phyloP scores from a whole-genome alignment of 2,329 filamentous ascomycete genomes.

The Fusarium caatingaense region DNA sequence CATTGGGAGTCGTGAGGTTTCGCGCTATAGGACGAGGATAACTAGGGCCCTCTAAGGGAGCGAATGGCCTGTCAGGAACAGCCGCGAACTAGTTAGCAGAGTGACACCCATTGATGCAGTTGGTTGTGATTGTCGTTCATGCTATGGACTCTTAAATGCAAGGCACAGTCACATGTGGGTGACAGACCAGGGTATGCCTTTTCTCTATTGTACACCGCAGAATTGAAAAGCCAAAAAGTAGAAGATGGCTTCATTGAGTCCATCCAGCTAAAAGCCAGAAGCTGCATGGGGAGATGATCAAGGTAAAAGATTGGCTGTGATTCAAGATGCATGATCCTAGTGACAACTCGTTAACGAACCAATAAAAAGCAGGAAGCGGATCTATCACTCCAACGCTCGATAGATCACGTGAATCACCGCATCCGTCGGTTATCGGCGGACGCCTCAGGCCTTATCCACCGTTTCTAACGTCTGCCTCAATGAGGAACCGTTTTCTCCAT shows the following conservation, averaged over 20 bases:
- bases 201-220: conserved; percentile 13
- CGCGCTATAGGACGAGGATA: conserved; percentile 35
- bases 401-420: conserved; percentile 33
- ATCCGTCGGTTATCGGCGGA: conserved; percentile 16
- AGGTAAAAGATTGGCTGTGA: conserved; percentile 37
- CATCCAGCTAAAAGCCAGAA: conserved; percentile 28
- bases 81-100: conserved; percentile 30
- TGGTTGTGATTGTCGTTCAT: conserved; percentile 26
- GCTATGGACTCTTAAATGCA: conserved; percentile 23
- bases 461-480: conserved; percentile 30
- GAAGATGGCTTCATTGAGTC: conserved; percentile 20
- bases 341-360: conserved; percentile 23
- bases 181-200: conserved; percentile 23
- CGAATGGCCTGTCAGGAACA: conserved; percentile 34
- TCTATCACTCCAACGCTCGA: conserved; percentile 4
- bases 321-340: conserved; percentile 26
- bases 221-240: conserved; percentile 1
- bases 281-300: conserved; percentile 23
- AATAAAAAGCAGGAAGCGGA: conserved; percentile 22
- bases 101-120: conserved; percentile 15
- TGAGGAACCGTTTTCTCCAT: conserved; percentile 26
- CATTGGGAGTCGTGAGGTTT: conserved; percentile 41
- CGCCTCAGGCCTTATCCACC: background rate
- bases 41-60: conserved; percentile 13
- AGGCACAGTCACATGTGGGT: conserved; percentile 34